A percentile compares a stretch with the other conserved stretches of the same genome.
Evolutionary conservation across 108 stramenopile species (phyloP).

Genomic region (Thalassiosira profunda): DNA sequence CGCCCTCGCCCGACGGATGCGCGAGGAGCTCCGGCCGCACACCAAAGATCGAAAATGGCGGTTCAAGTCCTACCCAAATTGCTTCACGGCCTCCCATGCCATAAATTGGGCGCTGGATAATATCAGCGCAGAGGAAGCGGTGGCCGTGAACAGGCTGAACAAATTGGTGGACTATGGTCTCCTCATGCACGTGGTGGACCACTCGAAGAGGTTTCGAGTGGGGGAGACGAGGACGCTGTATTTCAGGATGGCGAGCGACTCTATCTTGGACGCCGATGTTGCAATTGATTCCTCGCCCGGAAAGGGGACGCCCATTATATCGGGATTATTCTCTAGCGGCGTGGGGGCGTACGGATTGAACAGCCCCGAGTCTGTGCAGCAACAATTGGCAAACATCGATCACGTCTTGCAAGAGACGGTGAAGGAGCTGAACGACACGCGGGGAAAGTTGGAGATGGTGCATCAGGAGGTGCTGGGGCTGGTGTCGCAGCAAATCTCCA

Average conservation of each 20-base stretch:
- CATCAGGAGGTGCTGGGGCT: slow-evolving; percentile 30
- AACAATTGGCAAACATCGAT: slow-evolving; percentile 32
- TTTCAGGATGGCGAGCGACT: slow-evolving; percentile 34
- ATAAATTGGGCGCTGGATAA: slow-evolving; percentile 27
- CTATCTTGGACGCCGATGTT: slow-evolving; percentile 14
- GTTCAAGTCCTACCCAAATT: slow-evolving; percentile 39
- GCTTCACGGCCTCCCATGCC: slow-evolving; percentile 43
- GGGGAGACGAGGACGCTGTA: slow-evolving; percentile 36
- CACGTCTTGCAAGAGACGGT: slow-evolving; percentile 38
- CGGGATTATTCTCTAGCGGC: not conserved
- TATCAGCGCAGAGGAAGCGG: slow-evolving; percentile 7
- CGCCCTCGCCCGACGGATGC: slow-evolving; percentile 18
- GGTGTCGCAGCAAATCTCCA: slow-evolving; percentile 28
- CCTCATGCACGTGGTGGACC: slow-evolving; percentile 40
- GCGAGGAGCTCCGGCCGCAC: slow-evolving; percentile 14
- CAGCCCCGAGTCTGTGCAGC: slow-evolving; percentile 15
- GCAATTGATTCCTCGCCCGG: not conserved
- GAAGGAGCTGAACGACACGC: slow-evolving; percentile 26
- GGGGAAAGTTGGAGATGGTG: slow-evolving; percentile 39
- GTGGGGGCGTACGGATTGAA: not conserved
- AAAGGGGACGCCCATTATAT: not conserved
- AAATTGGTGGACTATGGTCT: slow-evolving; percentile 33
- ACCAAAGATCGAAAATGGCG: slow-evolving; percentile 48
- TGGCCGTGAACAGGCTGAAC: slow-evolving; percentile 38
- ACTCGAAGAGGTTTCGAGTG: slow-evolving; percentile 25